Base-by-base conservation (phyloP, 2,329 filamentous ascomycete species). In the Huntiella bhutanensis region DNA sequence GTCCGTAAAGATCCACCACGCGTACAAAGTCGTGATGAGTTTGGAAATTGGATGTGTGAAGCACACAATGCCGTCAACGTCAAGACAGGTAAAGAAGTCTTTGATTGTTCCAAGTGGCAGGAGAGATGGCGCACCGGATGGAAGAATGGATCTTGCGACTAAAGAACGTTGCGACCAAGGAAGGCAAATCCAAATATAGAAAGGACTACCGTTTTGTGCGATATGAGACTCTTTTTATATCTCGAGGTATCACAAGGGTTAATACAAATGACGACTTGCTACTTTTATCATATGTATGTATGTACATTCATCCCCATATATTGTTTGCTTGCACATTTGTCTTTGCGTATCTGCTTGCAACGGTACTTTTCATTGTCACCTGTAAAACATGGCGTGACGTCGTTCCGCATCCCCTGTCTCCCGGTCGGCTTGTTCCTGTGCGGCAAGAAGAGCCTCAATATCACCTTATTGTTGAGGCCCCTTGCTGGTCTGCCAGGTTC, bases 61-160 rank as follows among this genome's bases (percentile, higher is more conserved):
- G 83, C 83, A 51, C 83, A 92, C 61, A 92, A 92, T 62, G 82
- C 82, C 22, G 83, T 92, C 40, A 92, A 92, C 61, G 68, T 69
- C 50, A 96, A 95, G 67, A 62, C 98, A 54, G 91, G 91, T 43
- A 98, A 98, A 71, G 70, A 74, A 50, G 71, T 72, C 54, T 98
- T 98, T 64, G 86, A 98, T 68, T 98, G 91, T 64, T 68, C 67
- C 47, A 74, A 69, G 56, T 96, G 91, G 88, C 79, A 95, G 60
- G 83, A 96, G 69, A 73, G 91, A 60, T 98, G 91, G 91, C 71
- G 82, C 63, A 91, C 82, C 1, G 91, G 91, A 0, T 95, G 82
- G 80, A 75, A 73, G 59, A 78, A 79, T 55, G 75, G 75, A 28
- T 66, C 71, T 2, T 79, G 75, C 54, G 73, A 75, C 52, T 76